Evolutionary conservation across 495 filamentous ascomycete species (phyloP).

Genomic region (Tuber calosporum): DNA sequence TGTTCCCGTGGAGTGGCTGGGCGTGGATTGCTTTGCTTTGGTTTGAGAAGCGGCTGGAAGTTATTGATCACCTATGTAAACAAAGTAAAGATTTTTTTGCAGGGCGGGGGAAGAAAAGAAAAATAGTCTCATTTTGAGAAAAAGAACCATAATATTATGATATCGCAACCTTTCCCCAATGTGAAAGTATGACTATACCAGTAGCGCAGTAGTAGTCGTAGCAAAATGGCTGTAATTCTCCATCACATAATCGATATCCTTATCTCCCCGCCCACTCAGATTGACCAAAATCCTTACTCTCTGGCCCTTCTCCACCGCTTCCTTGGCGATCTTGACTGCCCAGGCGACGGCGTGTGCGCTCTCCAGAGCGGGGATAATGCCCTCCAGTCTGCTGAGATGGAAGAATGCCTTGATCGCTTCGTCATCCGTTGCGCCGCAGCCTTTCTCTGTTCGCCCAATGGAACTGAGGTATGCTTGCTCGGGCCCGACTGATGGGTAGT

Average conservation of each 20-base stretch:
- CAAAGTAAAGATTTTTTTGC: too few relatives aligned
- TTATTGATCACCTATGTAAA: too few relatives aligned
- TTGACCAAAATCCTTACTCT: slow-evolving; percentile 37
- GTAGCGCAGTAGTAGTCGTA: slow-evolving; percentile 7
- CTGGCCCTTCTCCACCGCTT: slow-evolving; percentile 26
- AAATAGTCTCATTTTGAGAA: too few relatives aligned
- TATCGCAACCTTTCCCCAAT: too few relatives aligned
- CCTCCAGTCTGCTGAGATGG: slow-evolving; percentile 24
- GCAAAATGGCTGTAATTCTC: slow-evolving; percentile 27
- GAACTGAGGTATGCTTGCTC: slow-evolving; percentile 32
- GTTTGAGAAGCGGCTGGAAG: too few relatives aligned
- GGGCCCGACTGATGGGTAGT: slow-evolving; percentile 35
- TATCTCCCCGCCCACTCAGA: slow-evolving; percentile 43
- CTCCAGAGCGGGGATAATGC: slow-evolving; percentile 35
- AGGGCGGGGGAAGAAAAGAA: too few relatives aligned
- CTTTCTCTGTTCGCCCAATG: slow-evolving; percentile 28
- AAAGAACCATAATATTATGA: too few relatives aligned
- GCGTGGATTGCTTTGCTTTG: too few relatives aligned
- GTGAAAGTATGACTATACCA: too few relatives aligned
- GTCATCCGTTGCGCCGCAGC: slow-evolving; percentile 32
- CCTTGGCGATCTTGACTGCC: slow-evolving; percentile 24
- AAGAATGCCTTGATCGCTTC: slow-evolving; percentile 30
- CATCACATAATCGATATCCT: slow-evolving; percentile 41
- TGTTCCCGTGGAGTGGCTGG: too few relatives aligned
- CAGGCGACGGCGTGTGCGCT: slow-evolving; percentile 32